Evolutionary conservation across 495 filamentous ascomycete genomes (phyloP).

Genomic region (Sporormia fimetaria): DNA sequence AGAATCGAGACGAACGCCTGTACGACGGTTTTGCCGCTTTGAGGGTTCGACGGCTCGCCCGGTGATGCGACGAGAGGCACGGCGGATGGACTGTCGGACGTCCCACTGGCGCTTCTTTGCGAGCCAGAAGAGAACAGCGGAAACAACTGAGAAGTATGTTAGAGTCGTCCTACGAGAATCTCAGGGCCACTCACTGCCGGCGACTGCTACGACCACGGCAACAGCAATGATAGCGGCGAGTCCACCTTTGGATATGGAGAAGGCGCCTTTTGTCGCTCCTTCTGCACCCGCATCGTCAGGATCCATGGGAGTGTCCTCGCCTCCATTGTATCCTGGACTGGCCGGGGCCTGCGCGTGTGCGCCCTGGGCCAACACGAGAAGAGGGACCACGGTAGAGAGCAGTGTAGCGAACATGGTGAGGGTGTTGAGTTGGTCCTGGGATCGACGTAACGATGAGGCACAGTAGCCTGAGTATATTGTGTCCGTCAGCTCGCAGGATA

Average conservation of each 20-base stretch:
- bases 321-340: conserved; percentile 20
- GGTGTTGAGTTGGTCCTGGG: too few relatives aligned
- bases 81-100: conserved; percentile 38
- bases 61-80: conserved; percentile 38
- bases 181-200: conserved; percentile 35
- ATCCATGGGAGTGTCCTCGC: conserved; percentile 22
- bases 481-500: too few relatives aligned
- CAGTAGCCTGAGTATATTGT: too few relatives aligned
- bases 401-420: too few relatives aligned
- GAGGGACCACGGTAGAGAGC: too few relatives aligned
- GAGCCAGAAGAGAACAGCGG: conserved; percentile 39
- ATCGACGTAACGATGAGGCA: too few relatives aligned
- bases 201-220: conserved; percentile 43
- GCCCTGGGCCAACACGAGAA: conserved; percentile 4
- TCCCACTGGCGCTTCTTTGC: conserved; percentile 46
- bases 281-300: conserved; percentile 41
- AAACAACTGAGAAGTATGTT: conserved; percentile 31
- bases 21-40: conserved; percentile 22
- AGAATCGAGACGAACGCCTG: conserved; percentile 22
- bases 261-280: conserved; percentile 39
- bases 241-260: conserved; percentile 45
- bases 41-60: conserved; percentile 17
- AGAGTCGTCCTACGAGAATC: neutral
- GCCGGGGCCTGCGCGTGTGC: conserved; percentile 6
- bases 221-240: conserved; percentile 53